Percentiles rank a stretch among this genome's conserved stretches.
Evolutionary conservation across 371 early-diverging fungal genomes (phyloP).

Genomic region (Syncephalastrum monosporum): DNA sequence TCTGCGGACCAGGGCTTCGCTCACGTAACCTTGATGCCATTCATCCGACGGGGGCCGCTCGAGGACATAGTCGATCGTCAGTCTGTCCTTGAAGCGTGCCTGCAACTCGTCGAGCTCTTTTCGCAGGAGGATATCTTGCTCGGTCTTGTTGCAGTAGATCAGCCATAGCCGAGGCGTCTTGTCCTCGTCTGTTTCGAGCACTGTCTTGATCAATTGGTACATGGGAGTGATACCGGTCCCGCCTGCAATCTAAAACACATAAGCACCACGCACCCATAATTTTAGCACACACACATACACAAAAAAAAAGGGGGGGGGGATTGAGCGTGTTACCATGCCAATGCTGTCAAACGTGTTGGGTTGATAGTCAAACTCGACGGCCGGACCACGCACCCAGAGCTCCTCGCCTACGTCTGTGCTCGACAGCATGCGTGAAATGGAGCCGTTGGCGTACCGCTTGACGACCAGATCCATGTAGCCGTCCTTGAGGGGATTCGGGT

Average conservation of each 20-base stretch:
- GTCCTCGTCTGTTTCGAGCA: constrained; percentile 79
- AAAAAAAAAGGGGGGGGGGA: not conserved
- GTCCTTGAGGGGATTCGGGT: constrained; percentile 38
- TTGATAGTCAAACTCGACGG: constrained; percentile 48
- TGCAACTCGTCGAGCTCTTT: constrained; percentile 77
- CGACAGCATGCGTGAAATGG: constrained; percentile 50
- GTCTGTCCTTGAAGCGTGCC: constrained; percentile 71
- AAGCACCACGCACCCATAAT: not conserved
- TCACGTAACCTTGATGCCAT: constrained; percentile 87
- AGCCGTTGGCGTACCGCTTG: constrained; percentile 59
- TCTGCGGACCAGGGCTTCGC: constrained; percentile 70
- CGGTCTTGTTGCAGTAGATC: constrained; percentile 86
- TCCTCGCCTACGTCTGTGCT: constrained; percentile 37
- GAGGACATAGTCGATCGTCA: constrained; percentile 81
- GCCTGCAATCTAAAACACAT: constrained; percentile 72
- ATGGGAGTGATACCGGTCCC: constrained; percentile 95
- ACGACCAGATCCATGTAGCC: constrained; percentile 61
- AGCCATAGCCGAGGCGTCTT: constrained; percentile 72
- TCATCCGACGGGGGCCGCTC: constrained; percentile 69
- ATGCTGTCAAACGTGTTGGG: constrained; percentile 43
- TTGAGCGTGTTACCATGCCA: constrained; percentile 55
- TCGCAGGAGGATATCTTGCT: constrained; percentile 83
- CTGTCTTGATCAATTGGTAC: constrained; percentile 80
- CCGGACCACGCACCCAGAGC: constrained; percentile 62
- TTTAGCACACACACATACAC: too few species aligned